Conservation (phyloP, 176 grass and related monocot species). For the Juncus effusus region DNA sequence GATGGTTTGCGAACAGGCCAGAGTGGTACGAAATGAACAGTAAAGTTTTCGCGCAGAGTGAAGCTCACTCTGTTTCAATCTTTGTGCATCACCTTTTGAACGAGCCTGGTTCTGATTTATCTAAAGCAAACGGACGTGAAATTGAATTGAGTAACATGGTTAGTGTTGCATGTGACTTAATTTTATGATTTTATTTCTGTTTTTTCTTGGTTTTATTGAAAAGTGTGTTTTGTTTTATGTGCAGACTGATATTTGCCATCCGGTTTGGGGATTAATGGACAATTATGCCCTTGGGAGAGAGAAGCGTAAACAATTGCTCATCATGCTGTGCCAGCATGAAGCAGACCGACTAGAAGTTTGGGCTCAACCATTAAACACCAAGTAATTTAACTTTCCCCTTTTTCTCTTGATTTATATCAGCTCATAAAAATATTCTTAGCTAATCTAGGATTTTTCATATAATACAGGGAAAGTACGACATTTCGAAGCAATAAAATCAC, state of each 20-base stretch:
- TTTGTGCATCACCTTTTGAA: constrained; percentile 89
- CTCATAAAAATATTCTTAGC: not conserved
- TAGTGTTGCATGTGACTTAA: constrained; percentile 24
- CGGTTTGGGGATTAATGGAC: constrained; percentile 85
- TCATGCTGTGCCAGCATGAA: constrained; percentile 90
- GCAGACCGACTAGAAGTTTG: constrained; percentile 95
- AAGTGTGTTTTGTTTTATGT: constrained; percentile 27
- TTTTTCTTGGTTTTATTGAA: constrained; percentile 18
- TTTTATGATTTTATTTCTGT: constrained; percentile 11
- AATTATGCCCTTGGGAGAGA: constrained; percentile 62
- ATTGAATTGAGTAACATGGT: constrained; percentile 61
- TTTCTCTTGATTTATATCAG: not conserved
- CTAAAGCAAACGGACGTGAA: constrained; percentile 62
- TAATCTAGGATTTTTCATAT: constrained; percentile 14
- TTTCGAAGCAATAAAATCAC: constrained; percentile 67
- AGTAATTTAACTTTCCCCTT: constrained; percentile 46
- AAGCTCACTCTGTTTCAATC: constrained; percentile 92
- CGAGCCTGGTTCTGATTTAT: constrained; percentile 50
- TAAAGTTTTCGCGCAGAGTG: constrained; percentile 84
- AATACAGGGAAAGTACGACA: constrained; percentile 55
- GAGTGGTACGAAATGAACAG: constrained; percentile 93
- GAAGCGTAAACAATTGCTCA: constrained; percentile 87
- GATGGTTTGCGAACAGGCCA: constrained; percentile 93
- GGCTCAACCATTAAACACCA: constrained; percentile 92
- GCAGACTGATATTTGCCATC: constrained; percentile 70